phyloP scores from a whole-genome alignment of 2,329 filamentous ascomycete species.

The Zymoseptoria tritici region DNA sequence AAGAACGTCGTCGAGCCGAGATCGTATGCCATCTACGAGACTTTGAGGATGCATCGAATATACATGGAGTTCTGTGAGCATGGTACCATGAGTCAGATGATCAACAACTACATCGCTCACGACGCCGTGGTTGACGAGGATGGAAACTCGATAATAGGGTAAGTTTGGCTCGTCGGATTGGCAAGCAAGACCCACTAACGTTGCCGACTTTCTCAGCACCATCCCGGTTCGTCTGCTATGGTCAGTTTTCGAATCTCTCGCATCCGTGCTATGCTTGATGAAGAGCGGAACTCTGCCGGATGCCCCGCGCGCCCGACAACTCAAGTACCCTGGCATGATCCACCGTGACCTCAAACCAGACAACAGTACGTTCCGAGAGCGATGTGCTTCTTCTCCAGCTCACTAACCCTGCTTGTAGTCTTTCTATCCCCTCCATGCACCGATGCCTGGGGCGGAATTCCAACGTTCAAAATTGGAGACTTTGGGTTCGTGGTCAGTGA shows the following conservation, averaged over 20 bases:
- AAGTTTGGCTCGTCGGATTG: not conserved
- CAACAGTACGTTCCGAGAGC: not conserved
- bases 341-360: constrained; percentile 3
- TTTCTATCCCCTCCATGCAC: not conserved
- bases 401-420: not conserved
- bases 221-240: constrained; percentile 3
- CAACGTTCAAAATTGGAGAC: constrained; percentile 4
- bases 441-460: not conserved
- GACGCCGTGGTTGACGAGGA: not conserved
- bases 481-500: constrained; percentile 1
- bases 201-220: not conserved
- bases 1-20: not conserved
- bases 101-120: no score
- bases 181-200: not conserved
- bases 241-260: constrained; percentile 5
- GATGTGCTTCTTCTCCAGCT: not conserved
- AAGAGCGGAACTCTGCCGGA: constrained; percentile 1
- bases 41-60: not conserved
- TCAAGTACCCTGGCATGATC: not conserved
- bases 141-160: not conserved
- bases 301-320: not conserved
- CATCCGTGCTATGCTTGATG: constrained; percentile 2
- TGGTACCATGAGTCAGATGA: no score
- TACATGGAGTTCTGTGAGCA: not conserved
- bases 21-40: not conserved